Conservation (phyloP, 116 monocot species). For the Trichopus zeylanicus region DNA sequence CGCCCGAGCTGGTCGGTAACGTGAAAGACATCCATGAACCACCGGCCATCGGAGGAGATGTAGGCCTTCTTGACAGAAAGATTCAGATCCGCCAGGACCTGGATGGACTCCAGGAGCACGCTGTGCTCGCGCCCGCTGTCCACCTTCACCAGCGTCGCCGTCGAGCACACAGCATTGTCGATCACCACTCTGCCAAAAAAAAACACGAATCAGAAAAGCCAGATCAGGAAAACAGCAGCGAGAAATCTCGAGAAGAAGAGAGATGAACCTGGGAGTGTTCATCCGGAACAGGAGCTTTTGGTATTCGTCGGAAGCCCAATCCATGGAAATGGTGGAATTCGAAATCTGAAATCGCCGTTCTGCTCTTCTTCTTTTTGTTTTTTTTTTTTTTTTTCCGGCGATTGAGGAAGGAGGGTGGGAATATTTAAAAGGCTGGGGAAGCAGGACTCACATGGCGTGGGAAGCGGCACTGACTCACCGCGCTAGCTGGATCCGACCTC, state of each 20-base stretch:
- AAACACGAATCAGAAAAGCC: too few relatives aligned
- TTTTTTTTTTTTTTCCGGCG: too few relatives aligned
- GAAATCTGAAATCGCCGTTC: too few relatives aligned
- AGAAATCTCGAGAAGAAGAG: too few relatives aligned
- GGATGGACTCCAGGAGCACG: constrained; percentile 53
- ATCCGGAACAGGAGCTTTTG: constrained; percentile 67
- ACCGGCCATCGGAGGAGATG: constrained; percentile 81
- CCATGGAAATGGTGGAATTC: too few relatives aligned
- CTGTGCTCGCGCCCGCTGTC: constrained; percentile 63
- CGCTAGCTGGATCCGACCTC: too few relatives aligned
- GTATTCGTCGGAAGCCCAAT: constrained; percentile 45
- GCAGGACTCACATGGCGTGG: too few relatives aligned
- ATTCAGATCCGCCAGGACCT: constrained; percentile 55
- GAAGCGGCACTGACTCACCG: too few relatives aligned
- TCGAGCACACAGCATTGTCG: constrained; percentile 69
- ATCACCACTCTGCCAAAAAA: constrained; percentile 78
- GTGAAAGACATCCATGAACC: constrained; percentile 94
- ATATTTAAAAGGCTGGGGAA: too few relatives aligned
- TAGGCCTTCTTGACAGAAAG: constrained; percentile 66
- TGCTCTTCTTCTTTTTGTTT: too few relatives aligned
- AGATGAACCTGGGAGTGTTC: constrained; percentile 73
- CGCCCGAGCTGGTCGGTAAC: constrained; percentile 57
- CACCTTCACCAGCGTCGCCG: constrained; percentile 69
- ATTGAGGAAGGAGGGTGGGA: too few relatives aligned
- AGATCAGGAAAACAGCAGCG: too few relatives aligned